Evolutionary conservation across 2,329 filamentous ascomycete genomes (phyloP).

Genomic region (Fusarium sp.): DNA sequence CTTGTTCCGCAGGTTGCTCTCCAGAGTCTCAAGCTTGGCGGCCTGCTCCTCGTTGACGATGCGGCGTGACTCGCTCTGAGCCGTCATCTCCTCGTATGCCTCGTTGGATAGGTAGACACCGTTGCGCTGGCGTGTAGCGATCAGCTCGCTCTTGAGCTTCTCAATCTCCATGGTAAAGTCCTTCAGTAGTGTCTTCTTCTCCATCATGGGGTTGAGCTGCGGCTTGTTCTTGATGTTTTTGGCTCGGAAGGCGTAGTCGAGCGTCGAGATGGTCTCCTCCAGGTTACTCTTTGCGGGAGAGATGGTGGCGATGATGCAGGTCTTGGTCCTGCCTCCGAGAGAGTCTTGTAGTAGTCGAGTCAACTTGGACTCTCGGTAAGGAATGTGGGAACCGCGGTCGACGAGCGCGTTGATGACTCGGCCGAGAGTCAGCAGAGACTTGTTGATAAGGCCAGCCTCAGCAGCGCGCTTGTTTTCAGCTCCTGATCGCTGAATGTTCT

Average conservation of each 20-base stretch:
- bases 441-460: slow-evolving; percentile 97
- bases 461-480: slow-evolving; percentile 97
- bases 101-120: slow-evolving; percentile 93
- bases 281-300: slow-evolving; percentile 94
- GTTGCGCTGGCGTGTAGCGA: slow-evolving; percentile 90
- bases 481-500: slow-evolving; percentile 96
- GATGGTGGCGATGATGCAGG: slow-evolving; percentile 96
- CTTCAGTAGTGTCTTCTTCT: slow-evolving; percentile 88
- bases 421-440: slow-evolving; percentile 91
- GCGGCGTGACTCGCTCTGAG: slow-evolving; percentile 87
- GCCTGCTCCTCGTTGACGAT: slow-evolving; percentile 93
- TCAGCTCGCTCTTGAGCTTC: slow-evolving; percentile 90
- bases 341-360: slow-evolving; percentile 96
- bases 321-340: slow-evolving; percentile 92
- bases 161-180: slow-evolving; percentile 95
- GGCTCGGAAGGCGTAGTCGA: slow-evolving; percentile 96
- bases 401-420: slow-evolving; percentile 98
- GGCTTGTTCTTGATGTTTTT: slow-evolving; percentile 99
- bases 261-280: slow-evolving; percentile 96
- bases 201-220: slow-evolving; percentile 88
- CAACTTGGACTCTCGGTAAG: slow-evolving; percentile 91
- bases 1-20: slow-evolving; percentile 89
- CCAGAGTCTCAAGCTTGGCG: slow-evolving; percentile 90
- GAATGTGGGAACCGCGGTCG: slow-evolving; percentile 88
- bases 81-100: slow-evolving; percentile 87